Base-by-base conservation (phyloP, 495 filamentous ascomycete species). In the Daldinia loculata region DNA sequence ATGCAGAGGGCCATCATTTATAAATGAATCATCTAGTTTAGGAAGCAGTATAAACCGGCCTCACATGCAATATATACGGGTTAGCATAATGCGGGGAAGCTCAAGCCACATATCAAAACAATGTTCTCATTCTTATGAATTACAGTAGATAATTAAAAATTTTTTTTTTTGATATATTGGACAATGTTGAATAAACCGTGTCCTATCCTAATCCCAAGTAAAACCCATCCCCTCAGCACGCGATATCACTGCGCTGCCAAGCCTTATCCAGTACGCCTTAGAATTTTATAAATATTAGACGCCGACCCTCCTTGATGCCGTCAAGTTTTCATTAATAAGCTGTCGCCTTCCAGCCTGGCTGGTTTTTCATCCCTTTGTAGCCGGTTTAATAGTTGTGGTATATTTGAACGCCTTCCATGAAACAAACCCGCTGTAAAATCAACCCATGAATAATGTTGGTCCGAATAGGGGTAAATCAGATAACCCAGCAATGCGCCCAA, bases 401-500 rank as follows among this genome's bases (percentile, higher is more conserved):
- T 73, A 69, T 50, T 63, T 32, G 11, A 66, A 69, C 66, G 65
- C 70, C 70, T 26, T 17, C 65, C 50, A 8, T 52, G 63, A 69
- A 66, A 36, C 50, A 72, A 67, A 58, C 22, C 22, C 61, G 57
- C 61, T 39, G 19, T 57, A 32, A 41, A 12, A 63, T 59, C 34
- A 58, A 64, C 56, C 17, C 14, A 30, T 61, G 29, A 56, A 57
- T 50, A 15, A 32, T 34, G 55, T 52, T 22, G 26, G 15, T 32
- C 22, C 32, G 38, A 11, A 56, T 27, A 12, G 11, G 36, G 56
- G 36, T 38, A 29, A 11, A 51, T 32, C 4, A 38, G 30, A 27
- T 9, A 26, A 57, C 34, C 24, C 19, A 17, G 59, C n/a, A 45
- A 19, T 48, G 19, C 26, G 41, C 36, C 36, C 5, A 8, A 22